Conservation (phyloP, 176 grass and related monocot species). For the barley (Hordeum vulgare) region DNA sequence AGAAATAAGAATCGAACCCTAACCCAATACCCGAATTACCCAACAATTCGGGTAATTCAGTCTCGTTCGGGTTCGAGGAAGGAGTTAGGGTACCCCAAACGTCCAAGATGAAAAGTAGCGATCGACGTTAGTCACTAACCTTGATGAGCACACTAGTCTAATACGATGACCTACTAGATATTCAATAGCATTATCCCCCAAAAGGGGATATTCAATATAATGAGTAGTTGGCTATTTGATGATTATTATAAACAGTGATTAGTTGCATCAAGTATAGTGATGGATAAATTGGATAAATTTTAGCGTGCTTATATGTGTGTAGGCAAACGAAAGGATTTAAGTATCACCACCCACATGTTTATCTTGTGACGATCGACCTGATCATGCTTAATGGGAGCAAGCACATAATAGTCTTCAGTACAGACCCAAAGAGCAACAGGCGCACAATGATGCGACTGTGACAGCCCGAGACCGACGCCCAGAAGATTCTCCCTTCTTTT, state of each 20-base stretch:
- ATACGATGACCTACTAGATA: neutral
- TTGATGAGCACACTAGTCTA: neutral
- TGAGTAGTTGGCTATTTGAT: neutral
- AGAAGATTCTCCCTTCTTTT: no score
- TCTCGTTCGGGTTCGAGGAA: no score
- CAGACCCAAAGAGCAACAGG: no score
- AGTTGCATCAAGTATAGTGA: neutral
- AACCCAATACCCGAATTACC: no score
- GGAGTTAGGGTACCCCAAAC: no score
- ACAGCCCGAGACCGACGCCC: no score
- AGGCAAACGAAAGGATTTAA: neutral
- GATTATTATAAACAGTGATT: neutral
- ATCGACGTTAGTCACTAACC: neutral
- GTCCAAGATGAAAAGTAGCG: no score
- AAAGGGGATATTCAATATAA: neutral
- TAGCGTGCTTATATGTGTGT: neutral
- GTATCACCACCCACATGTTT: neutral
- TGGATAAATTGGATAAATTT: neutral
- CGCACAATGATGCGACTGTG: no score
- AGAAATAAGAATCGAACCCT: no score
- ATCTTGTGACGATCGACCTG: neutral
- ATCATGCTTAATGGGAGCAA: neutral
- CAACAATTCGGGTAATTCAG: no score
- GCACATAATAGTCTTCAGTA: neutral
- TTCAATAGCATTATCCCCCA: neutral